Percentiles rank a stretch among this genome's conserved stretches.
Evolutionary conservation across 2,329 filamentous ascomycete genomes (phyloP).

Genomic region (Pestalotiopsis sp.): DNA sequence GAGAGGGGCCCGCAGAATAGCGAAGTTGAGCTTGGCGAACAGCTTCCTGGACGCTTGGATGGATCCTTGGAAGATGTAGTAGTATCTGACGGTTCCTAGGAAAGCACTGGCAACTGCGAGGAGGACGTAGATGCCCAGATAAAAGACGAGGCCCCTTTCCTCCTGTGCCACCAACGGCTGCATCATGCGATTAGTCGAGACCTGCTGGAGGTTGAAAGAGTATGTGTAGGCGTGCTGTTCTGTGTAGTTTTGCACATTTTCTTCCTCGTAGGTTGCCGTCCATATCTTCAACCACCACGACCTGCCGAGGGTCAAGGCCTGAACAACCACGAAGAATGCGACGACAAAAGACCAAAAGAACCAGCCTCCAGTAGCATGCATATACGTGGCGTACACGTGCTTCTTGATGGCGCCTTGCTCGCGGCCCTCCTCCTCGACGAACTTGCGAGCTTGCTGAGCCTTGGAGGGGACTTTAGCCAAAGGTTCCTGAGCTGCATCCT

Average conservation of each 20-base stretch:
- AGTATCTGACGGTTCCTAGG: slow-evolving; percentile 64
- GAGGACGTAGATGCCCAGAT: slow-evolving; percentile 68
- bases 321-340: slow-evolving; percentile 55
- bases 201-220: slow-evolving; percentile 50
- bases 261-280: slow-evolving; percentile 51
- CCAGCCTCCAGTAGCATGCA: slow-evolving; percentile 67
- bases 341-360: slow-evolving; percentile 61
- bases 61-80: slow-evolving; percentile 65
- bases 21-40: slow-evolving; percentile 68
- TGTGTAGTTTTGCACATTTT: slow-evolving; percentile 24
- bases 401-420: slow-evolving; percentile 71
- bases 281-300: slow-evolving; percentile 69
- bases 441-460: slow-evolving; percentile 60
- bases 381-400: slow-evolving; percentile 68
- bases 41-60: slow-evolving; percentile 70
- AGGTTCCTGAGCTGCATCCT: slow-evolving; percentile 39
- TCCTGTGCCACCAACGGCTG: slow-evolving; percentile 28
- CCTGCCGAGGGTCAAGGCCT: slow-evolving; percentile 58
- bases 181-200: slow-evolving; percentile 42
- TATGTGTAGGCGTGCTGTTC: slow-evolving; percentile 42
- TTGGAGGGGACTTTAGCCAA: slow-evolving; percentile 55
- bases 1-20: slow-evolving; percentile 72
- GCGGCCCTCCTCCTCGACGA: slow-evolving; percentile 75
- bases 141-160: slow-evolving; percentile 56
- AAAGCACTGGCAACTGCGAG: slow-evolving; percentile 61